Evolutionary conservation across 352 stramenopile genomes (phyloP), one percentile per base, ranked within the genome.

Genomic region (Phytopythium sindhum): DNA sequence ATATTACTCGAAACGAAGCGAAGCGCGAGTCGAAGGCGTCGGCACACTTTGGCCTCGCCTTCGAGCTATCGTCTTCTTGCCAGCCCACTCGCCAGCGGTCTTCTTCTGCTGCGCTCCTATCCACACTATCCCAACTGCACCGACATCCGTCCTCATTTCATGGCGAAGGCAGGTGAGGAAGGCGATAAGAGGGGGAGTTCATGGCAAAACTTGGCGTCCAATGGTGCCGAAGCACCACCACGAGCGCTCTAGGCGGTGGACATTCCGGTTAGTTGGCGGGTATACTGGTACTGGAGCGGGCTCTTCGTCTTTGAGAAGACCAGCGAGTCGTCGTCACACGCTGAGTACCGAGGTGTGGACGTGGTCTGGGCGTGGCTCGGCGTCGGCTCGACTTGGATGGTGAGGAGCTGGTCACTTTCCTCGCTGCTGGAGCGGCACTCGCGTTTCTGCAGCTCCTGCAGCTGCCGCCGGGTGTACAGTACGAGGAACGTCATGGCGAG

Each of bases 391-490:
- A 75, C 69, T 12, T 78, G 78, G 21, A 78, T 74, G 0, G 64
- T 65, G 12, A 81, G 72, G 29, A 77, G 61, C 24, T 74, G 42
- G 24, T 66, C 66, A 37, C 74, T 65, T 51, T 86, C 79, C 42
- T 89, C 81, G 47, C 72, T 80, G 50, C 78, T 80, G 51, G 77
- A 87, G 14, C 71, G 62, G 61, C 68, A 74, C 63, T 90, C 78
- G 48, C 74, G 69, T 56, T 84, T 86, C 67, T 89, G 81, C 10
- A 92, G 71, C 54, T 84, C 70, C 10, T 68, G 69, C 33, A 92
- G 57, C 61, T 92, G 71, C 6, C 76, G 73, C 53, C 78, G 83
- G 2, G 80, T 92, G 68, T 92, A 92, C 24, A 90, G 61, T 11
- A 90, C 69, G 21, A 92, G 70, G 35, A 79, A 64, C 6, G 68